phyloP scores from a whole-genome alignment of 257 asterid species.

The Solanum piurae region DNA sequence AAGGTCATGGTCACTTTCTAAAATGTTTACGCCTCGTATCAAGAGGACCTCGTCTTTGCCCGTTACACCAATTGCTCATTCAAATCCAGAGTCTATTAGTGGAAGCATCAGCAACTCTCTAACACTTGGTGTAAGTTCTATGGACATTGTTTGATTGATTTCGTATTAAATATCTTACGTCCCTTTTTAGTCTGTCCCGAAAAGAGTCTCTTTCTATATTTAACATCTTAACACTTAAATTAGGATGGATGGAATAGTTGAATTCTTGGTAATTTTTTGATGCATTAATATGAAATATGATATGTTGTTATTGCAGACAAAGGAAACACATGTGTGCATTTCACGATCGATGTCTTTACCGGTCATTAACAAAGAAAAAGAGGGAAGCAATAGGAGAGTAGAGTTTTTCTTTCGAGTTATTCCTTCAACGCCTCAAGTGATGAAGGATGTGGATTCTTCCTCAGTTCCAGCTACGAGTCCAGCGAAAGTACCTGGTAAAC shows the following conservation, averaged over 20 bases:
- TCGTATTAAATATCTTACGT: too few relatives aligned
- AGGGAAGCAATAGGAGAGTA: slow-evolving; percentile 28
- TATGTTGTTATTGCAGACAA: slow-evolving; percentile 25
- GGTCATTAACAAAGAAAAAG: slow-evolving; percentile 36
- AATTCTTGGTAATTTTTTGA: background rate
- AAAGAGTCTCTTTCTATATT: background rate
- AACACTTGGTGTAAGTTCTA: slow-evolving; percentile 34
- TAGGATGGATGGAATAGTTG: background rate
- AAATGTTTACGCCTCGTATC: slow-evolving; percentile 61
- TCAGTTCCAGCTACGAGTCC: slow-evolving; percentile 9
- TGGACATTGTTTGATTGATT: background rate
- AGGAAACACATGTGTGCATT: slow-evolving; percentile 32
- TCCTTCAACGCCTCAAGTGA: slow-evolving; percentile 58
- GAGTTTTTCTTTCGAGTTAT: slow-evolving; percentile 75
- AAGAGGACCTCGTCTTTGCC: slow-evolving; percentile 70
- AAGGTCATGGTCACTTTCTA: slow-evolving; percentile 68
- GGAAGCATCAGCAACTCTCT: slow-evolving; percentile 32
- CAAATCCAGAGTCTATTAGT: slow-evolving; percentile 27
- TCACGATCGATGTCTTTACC: slow-evolving; percentile 74
- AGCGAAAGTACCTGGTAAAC: slow-evolving; percentile 37
- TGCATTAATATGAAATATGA: background rate
- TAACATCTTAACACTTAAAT: background rate
- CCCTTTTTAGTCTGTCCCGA: background rate
- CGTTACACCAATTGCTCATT: slow-evolving; percentile 25
- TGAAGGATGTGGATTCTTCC: slow-evolving; percentile 35